phyloP scores from a whole-genome alignment of 352 stramenopile genomes.

The Phytophthora multivora region DNA sequence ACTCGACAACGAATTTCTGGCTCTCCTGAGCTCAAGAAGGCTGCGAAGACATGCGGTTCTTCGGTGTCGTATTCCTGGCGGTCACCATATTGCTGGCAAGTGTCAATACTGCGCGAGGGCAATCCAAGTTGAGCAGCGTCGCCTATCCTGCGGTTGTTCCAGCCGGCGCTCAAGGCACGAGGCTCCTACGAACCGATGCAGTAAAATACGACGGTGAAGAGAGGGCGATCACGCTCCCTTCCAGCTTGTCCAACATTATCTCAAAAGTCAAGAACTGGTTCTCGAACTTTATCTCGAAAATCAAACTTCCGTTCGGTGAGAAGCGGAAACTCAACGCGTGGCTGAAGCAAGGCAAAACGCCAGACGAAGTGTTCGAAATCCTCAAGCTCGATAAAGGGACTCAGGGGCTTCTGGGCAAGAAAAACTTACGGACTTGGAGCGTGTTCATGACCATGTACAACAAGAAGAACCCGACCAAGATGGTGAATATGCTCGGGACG shows the following conservation, averaged over 20 bases:
- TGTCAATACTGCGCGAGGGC: not conserved
- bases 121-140: not conserved
- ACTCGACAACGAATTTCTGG: not conserved
- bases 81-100: not conserved
- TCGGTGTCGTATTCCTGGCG: not conserved
- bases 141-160: not conserved
- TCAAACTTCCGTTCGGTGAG: not conserved
- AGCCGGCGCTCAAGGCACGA: not conserved
- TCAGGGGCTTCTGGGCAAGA: not conserved
- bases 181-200: not conserved
- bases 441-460: slow-evolving; percentile 9
- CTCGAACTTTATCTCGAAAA: not conserved
- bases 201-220: not conserved
- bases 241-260: not conserved
- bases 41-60: slow-evolving; percentile 3
- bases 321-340: not conserved
- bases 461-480: slow-evolving; percentile 4
- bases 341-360: not conserved
- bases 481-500: slow-evolving; percentile 5
- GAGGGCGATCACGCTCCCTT: not conserved
- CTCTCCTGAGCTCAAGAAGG: not conserved
- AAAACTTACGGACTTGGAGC: not conserved
- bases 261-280: not conserved
- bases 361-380: not conserved
- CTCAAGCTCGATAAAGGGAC: not conserved